Percentiles rank a stretch among this genome's conserved stretches.
Evolutionary conservation across 768 basidiomycete genomes (phyloP).

Genomic region (Rhizopogon vinicolor): DNA sequence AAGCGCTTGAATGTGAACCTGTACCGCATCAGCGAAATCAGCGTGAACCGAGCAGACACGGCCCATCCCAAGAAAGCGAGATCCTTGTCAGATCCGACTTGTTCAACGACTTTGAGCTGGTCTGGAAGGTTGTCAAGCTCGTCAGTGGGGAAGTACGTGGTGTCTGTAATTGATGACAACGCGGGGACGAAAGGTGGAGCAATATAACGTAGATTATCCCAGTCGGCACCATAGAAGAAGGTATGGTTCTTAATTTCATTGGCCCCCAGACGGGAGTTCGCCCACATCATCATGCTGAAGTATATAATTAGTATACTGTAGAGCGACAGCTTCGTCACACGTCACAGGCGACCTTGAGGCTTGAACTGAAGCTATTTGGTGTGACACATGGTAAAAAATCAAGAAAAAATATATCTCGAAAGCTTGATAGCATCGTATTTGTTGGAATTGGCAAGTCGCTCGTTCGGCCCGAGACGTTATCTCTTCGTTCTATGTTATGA

Average conservation of each 20-base stretch:
- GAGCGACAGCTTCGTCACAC: too few species aligned
- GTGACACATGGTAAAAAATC: too few species aligned
- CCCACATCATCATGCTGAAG: constrained; percentile 79
- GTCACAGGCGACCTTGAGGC: too few species aligned
- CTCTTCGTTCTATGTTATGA: too few species aligned
- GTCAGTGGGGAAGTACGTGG: constrained; percentile 95
- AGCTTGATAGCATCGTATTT: too few species aligned
- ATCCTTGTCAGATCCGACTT: constrained; percentile 61
- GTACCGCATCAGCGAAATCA: constrained; percentile 8
- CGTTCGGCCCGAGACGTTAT: too few species aligned
- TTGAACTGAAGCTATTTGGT: too few species aligned
- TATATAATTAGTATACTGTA: constrained; percentile 7
- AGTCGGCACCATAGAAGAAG: constrained; percentile 93
- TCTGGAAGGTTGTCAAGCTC: constrained; percentile 72
- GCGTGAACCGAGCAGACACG: background rate
- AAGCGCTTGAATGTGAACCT: constrained; percentile 88
- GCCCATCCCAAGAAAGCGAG: constrained; percentile 62
- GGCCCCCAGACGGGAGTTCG: constrained; percentile 67
- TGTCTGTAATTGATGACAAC: constrained; percentile 88
- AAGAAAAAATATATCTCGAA: too few species aligned
- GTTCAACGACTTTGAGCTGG: constrained; percentile 55
- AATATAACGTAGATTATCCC: constrained; percentile 84
- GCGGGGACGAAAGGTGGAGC: constrained; percentile 96
- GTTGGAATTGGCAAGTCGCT: too few species aligned
- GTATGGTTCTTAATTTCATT: constrained; percentile 90